These are phyloP conservation scores for Tuber melanosporum DNA, from an alignment of 495 filamentous ascomycete species.

Conservation along the genomic window DNA sequence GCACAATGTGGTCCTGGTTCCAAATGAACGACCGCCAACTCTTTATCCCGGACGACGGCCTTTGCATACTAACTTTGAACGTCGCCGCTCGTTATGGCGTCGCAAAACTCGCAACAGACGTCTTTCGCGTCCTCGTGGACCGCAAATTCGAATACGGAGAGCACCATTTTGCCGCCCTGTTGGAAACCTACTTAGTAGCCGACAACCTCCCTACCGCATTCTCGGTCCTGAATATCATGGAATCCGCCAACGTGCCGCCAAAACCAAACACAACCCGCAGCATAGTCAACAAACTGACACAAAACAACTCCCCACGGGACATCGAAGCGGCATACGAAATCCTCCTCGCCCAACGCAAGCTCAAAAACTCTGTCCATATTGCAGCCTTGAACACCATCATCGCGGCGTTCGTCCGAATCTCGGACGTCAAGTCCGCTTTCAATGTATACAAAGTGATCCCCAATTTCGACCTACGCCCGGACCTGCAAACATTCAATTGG, in stretches of 20 bases:
- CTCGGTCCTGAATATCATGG: constrained; percentile 62
- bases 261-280: constrained; percentile 52
- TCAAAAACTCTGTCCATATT: constrained; percentile 34
- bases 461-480: constrained; percentile 54
- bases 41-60: constrained; percentile 59
- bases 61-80: constrained; percentile 59
- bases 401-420: constrained; percentile 48
- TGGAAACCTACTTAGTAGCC: constrained; percentile 57
- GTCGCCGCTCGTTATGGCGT: constrained; percentile 63
- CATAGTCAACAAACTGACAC: constrained; percentile 49
- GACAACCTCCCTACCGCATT: constrained; percentile 54
- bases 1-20: constrained; percentile 59
- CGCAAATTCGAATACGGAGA: constrained; percentile 50
- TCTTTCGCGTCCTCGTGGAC: constrained; percentile 53
- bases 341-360: constrained; percentile 11
- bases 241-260: constrained; percentile 51
- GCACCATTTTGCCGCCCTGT: constrained; percentile 70
- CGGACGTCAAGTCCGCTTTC: constrained; percentile 53
- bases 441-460: constrained; percentile 66
- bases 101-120: constrained; percentile 58
- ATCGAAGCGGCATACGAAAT: constrained; percentile 19
- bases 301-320: constrained; percentile 6
- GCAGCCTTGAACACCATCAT: constrained; percentile 58
- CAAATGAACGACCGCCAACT: constrained; percentile 52
- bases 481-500: constrained; percentile 56